A percentile compares a stretch with the other conserved stretches of the same genome.
Conservation (phyloP, 1,284 basidiomycete species). For the Ustilago loliicola region DNA sequence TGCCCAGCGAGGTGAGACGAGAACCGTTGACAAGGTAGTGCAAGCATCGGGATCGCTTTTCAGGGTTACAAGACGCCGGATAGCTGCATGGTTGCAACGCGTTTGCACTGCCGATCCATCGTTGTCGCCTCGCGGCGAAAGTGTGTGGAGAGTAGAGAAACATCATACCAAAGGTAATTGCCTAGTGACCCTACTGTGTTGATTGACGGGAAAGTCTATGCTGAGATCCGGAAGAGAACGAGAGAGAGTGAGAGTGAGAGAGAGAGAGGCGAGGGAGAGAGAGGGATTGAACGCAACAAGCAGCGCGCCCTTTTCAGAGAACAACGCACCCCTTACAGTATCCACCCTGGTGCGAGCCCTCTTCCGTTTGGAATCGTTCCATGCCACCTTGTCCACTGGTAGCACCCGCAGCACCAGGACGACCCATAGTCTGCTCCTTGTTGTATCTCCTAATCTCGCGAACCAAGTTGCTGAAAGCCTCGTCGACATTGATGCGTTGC, state of each 20-base stretch:
- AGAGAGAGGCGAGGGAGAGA: not conserved
- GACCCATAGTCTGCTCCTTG: conserved; percentile 72
- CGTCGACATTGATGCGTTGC: conserved; percentile 97
- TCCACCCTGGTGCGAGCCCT: conserved; percentile 51
- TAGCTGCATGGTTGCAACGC: not conserved
- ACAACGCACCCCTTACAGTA: conserved; percentile 63
- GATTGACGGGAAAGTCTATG: conserved; percentile 27
- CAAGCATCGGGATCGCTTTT: not conserved
- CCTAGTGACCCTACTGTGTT: not conserved
- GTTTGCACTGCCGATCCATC: not conserved
- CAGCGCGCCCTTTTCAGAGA: conserved; percentile 27
- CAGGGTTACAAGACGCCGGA: not conserved
- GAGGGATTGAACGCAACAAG: not conserved
- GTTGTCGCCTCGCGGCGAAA: not conserved
- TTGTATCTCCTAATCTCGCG: conserved; percentile 97
- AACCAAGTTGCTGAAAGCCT: conserved; percentile 97
- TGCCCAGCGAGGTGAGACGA: not conserved
- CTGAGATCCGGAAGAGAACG: conserved; percentile 8
- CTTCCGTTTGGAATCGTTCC: conserved; percentile 57
- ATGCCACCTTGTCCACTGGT: conserved; percentile 53
- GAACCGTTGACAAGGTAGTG: not conserved
- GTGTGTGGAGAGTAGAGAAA: not conserved
- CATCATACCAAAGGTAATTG: not conserved
- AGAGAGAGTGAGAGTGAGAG: not conserved
- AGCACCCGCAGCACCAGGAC: conserved; percentile 64